phyloP scores from a whole-genome alignment of 2,329 filamentous ascomycete genomes.

The Geosmithia flava region DNA sequence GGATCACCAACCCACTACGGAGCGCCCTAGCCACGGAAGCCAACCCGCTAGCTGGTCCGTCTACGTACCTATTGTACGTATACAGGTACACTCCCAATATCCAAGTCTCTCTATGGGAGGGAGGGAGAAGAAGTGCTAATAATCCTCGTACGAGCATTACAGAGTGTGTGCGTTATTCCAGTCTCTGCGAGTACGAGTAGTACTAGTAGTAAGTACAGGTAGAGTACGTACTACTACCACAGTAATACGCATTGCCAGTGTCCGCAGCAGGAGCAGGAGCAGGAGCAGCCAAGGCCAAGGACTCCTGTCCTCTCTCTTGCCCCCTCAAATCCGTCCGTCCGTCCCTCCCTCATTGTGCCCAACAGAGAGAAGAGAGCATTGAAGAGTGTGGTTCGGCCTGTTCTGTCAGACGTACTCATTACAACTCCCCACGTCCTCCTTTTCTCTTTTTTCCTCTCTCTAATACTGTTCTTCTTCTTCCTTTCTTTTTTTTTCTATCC shows the following conservation, averaged over 20 bases:
- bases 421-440: background rate
- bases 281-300: background rate
- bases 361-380: background rate
- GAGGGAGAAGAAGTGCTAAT: too few relatives aligned
- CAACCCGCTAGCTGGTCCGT: background rate
- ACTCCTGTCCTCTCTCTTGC: background rate
- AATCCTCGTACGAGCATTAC: too few relatives aligned
- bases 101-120: too few relatives aligned
- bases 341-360: background rate
- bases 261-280: too few relatives aligned
- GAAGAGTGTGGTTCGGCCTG: background rate
- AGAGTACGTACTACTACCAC: background rate
- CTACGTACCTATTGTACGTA: background rate
- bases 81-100: too few relatives aligned
- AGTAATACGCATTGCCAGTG: background rate
- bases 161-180: too few relatives aligned
- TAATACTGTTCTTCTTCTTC: background rate
- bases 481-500: background rate
- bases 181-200: too few relatives aligned
- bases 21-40: background rate
- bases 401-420: background rate
- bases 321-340: background rate
- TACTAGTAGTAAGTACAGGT: too few relatives aligned
- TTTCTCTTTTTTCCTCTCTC: background rate
- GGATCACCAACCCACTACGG: background rate